Base-by-base conservation (phyloP, 2,329 filamentous ascomycete species). In the Colletotrichum brevisporum region DNA sequence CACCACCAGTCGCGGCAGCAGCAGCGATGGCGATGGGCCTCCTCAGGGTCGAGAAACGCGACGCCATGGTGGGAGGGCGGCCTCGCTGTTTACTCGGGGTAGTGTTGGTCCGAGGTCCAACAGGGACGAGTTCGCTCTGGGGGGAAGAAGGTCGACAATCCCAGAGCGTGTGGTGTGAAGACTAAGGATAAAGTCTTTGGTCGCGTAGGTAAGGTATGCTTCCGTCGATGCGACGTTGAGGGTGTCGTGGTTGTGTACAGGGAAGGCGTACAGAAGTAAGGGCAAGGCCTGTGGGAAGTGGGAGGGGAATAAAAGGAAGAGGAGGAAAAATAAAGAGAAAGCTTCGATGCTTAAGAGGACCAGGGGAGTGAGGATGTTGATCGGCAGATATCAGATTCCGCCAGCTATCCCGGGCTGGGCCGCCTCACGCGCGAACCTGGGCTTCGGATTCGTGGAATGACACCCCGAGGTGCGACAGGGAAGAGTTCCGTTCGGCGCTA, bases 1-100 rank as follows among this genome's bases (percentile, higher is more conserved):
- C 74, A 51, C 76, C 79, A 64, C 78, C 77, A 2, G 69, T 66
- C 8, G 69, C 56, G 45, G 62, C 62, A 45, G 43, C 77, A 13
- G 76, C 78, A 10, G 76, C 75, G 58, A 76, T 72, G 45, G 75
- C 78, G 54, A 80, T 72, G 43, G 80, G 80, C 52, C 78, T 78
- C 73, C 78, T 76, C 59, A 81, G 74, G 48, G 75, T 75, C 48
- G 75, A 71, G 70, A 82, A 75, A 69, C 78, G 76, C 71, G 77
- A 75, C 53, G 78, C 75, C 81, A 83, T 83, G 59, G 52, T 39
- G 39, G 24, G 45, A 53, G 15, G 18, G 6, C 24, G 12, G 51
- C 54, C 41, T 47, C n/a, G 55, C 27, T 54, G 26, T 8, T 21
- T 36, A 36, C 41, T 55, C 54, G 54, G 50, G 50, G 18, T 24